These are phyloP conservation scores for Lactarius psammicola DNA, from an alignment of 768 basidiomycete genomes.

Conservation along the genomic window DNA sequence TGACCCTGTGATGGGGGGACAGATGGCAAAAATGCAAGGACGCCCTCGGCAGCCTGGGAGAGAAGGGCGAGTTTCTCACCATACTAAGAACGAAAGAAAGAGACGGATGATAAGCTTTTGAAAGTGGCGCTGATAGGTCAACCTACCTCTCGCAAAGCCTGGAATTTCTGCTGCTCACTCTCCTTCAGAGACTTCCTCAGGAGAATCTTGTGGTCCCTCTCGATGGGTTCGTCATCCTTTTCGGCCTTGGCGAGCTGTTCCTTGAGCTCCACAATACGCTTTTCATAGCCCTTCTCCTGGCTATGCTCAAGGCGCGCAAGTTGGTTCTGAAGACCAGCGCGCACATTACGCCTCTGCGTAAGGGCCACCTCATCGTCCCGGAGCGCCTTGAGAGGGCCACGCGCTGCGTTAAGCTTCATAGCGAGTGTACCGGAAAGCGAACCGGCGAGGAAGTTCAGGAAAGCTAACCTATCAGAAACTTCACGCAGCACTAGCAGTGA, in stretches of 20 bases:
- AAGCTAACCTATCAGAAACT: slow-evolving; percentile 79
- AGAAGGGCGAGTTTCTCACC: slow-evolving; percentile 77
- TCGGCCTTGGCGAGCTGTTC: slow-evolving; percentile 67
- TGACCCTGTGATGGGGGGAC: slow-evolving; percentile 56
- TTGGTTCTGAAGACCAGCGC: slow-evolving; percentile 56
- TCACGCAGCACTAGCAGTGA: not conserved
- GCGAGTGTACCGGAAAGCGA: slow-evolving; percentile 62
- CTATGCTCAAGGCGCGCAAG: slow-evolving; percentile 65
- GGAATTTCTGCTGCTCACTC: slow-evolving; percentile 77
- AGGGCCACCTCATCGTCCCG: slow-evolving; percentile 67
- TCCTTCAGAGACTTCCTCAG: slow-evolving; percentile 75
- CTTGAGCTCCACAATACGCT: slow-evolving; percentile 65
- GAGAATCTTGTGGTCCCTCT: slow-evolving; percentile 67
- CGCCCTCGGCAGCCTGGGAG: slow-evolving; percentile 64
- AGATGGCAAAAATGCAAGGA: slow-evolving; percentile 60
- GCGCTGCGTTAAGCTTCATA: slow-evolving; percentile 58
- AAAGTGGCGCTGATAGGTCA: not conserved
- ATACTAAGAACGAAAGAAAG: slow-evolving; percentile 46
- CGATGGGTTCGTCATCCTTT: slow-evolving; percentile 58
- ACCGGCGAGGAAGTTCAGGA: slow-evolving; percentile 75
- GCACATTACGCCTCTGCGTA: slow-evolving; percentile 59
- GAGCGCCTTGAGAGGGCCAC: slow-evolving; percentile 65
- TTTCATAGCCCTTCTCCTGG: slow-evolving; percentile 61
- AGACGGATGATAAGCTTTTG: slow-evolving; percentile 10
- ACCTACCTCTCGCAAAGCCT: slow-evolving; percentile 73